Evolutionary conservation across 495 filamentous ascomycete genomes (phyloP).

Genomic region (Aspergillus coremiiformis): DNA sequence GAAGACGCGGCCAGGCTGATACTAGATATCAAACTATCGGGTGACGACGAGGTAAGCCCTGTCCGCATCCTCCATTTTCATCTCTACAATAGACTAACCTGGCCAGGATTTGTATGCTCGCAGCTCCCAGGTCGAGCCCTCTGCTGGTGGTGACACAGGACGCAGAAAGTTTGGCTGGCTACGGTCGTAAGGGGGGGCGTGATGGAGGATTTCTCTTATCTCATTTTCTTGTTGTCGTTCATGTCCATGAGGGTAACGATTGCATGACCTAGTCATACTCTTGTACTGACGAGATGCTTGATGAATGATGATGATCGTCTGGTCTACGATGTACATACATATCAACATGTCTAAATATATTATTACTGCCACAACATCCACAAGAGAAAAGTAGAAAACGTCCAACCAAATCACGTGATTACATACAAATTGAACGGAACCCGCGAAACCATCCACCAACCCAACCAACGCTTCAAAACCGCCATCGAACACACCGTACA

Average conservation of each 20-base stretch:
- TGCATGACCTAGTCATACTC: neutral
- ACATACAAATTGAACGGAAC: neutral
- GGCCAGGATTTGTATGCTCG: conserved; percentile 38
- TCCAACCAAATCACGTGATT: neutral
- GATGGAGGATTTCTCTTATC: neutral
- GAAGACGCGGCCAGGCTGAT: conserved; percentile 64
- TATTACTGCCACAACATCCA: conserved; percentile 1
- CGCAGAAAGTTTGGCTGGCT: conserved; percentile 42
- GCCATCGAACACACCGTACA: conserved; percentile 9
- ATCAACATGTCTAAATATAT: neutral
- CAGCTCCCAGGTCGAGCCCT: conserved; percentile 40
- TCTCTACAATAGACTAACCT: conserved; percentile 10
- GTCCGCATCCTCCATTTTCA: neutral
- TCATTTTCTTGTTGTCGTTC: neutral
- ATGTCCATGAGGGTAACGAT: neutral
- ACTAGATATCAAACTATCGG: conserved; percentile 53
- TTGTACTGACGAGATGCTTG: conserved; percentile 5
- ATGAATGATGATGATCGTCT: conserved; percentile 19
- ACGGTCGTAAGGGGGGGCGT: conserved; percentile 20
- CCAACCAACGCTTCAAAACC: neutral
- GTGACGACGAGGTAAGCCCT: conserved; percentile 43
- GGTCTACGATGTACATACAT: conserved; percentile 23
- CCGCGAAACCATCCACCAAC: conserved; percentile 1
- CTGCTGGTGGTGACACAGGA: conserved; percentile 31
- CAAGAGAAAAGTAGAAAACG: too few species aligned